Base-by-base conservation (phyloP, 129 eudicot species). In the Flaveria trinervia region DNA sequence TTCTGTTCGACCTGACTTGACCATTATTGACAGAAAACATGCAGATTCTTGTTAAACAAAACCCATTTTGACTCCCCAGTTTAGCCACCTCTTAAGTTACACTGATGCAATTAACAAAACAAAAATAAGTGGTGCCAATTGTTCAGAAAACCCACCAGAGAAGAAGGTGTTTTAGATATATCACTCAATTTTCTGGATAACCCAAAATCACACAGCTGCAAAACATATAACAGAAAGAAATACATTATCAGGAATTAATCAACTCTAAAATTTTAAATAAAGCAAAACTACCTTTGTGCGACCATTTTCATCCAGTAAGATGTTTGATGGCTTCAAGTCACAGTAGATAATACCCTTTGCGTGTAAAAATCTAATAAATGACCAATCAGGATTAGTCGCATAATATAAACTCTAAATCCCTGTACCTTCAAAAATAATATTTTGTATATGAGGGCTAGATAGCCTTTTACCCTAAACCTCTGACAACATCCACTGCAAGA, bases 151-250 rank as follows among this genome's bases (percentile, higher is more conserved):
- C 91, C 26, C 78, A 93, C 98, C 90, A 70, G 84, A 30, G 97
- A 85, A 73, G 97, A 89, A 70, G 97, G 87, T 67, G 90, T 82
- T 71, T 82, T 86, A 18, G 94, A 87, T 89, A 95, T 89, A 78
- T 95, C 97, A 74, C 83, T 86, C 83, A 95, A 77, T 73, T 90
- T 91, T 88, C 96, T 91, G 51, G 99, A 85, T 79, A 95, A 77
- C 54, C 99, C 99, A 62, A 95, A 95, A 83, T 91, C 97, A 71
- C 99, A 95, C 15, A 95, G 91, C 99, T 94, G 92, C 76, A 71
- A 39, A 44, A 49, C 61, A 73, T 54, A 77, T 60, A 50, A 50
- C 59, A 8, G 65, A 67, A 75, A 26, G 26, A 62, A 75, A 68
- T 69, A 46, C 72, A 36, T 60, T 48, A 41, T 50, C 62, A n/a